A percentile compares a stretch with the other conserved stretches of the same genome.
phyloP scores from a whole-genome alignment of 2,329 filamentous ascomycete genomes.

The Diaporthe vaccinii region DNA sequence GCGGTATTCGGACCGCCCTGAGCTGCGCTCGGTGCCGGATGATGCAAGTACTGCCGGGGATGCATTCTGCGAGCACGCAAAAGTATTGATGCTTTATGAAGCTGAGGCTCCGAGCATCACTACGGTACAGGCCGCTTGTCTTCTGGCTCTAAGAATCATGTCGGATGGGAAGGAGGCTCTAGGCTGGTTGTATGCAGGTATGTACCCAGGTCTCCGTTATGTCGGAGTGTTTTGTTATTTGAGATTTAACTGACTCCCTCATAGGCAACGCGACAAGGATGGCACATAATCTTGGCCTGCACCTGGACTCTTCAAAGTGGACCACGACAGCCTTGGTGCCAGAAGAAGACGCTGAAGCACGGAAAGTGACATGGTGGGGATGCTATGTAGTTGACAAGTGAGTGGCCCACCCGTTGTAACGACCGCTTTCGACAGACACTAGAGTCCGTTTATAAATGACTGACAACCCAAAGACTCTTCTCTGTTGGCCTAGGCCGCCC shows the following conservation, averaged over 20 bases:
- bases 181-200: constrained; percentile 45
- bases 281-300: constrained; percentile 46
- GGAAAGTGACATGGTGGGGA: constrained; percentile 46
- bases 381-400: constrained; percentile 46
- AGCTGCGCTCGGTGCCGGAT: constrained; percentile 41
- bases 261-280: constrained; percentile 46
- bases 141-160: constrained; percentile 44
- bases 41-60: constrained; percentile 44
- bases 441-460: neutral
- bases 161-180: constrained; percentile 45
- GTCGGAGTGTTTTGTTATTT: too few relatives aligned
- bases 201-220: neutral
- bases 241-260: neutral
- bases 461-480: constrained; percentile 40
- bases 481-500: constrained; percentile 42
- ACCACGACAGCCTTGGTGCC: constrained; percentile 33
- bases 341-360: constrained; percentile 43
- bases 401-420: neutral
- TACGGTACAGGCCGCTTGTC: constrained; percentile 44
- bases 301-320: constrained; percentile 44
- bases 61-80: constrained; percentile 44
- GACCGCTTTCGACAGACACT: too few relatives aligned
- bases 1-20: constrained; percentile 44
- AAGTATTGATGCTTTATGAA: constrained; percentile 44
- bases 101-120: constrained; percentile 44